Conservation (phyloP, 2,329 filamentous ascomycete genomes). For the Basipetospora chlamydospora region DNA sequence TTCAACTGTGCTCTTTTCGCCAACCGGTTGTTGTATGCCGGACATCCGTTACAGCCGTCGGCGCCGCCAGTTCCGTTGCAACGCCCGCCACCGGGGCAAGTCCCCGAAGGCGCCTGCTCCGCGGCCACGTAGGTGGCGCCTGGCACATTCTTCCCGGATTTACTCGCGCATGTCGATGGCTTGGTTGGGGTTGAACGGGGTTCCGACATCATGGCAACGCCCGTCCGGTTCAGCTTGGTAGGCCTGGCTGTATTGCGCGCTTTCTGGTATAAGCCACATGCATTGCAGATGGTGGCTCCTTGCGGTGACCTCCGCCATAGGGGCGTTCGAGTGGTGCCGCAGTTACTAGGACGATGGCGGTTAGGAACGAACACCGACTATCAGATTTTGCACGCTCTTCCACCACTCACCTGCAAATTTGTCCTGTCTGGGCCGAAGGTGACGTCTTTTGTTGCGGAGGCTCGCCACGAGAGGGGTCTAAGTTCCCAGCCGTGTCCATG, state of each 20-base stretch:
- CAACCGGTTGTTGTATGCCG: conserved; percentile 92
- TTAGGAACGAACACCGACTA: background rate
- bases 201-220: conserved; percentile 30
- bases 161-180: conserved; percentile 17
- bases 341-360: conserved; percentile 85
- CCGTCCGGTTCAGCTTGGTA: conserved; percentile 73
- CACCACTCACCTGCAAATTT: conserved; percentile 57
- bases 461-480: background rate
- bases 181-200: conserved; percentile 26
- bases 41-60: conserved; percentile 88
- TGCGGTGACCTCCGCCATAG: conserved; percentile 88
- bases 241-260: conserved; percentile 83
- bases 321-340: conserved; percentile 82
- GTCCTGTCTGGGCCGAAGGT: conserved; percentile 28
- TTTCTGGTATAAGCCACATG: conserved; percentile 88
- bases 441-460: background rate
- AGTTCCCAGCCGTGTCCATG: too few species aligned
- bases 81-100: conserved; percentile 83
- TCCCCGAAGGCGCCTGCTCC: conserved; percentile 63
- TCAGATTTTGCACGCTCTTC: too few species aligned
- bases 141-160: conserved; percentile 24
- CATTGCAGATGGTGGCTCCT: conserved; percentile 93
- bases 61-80: conserved; percentile 96
- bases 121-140: conserved; percentile 62
- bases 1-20: conserved; percentile 70